Evolutionary conservation across 208 protist genomes (phyloP), one percentile per base, ranked within the genome.

Genomic region (Leishmania tropica): DNA sequence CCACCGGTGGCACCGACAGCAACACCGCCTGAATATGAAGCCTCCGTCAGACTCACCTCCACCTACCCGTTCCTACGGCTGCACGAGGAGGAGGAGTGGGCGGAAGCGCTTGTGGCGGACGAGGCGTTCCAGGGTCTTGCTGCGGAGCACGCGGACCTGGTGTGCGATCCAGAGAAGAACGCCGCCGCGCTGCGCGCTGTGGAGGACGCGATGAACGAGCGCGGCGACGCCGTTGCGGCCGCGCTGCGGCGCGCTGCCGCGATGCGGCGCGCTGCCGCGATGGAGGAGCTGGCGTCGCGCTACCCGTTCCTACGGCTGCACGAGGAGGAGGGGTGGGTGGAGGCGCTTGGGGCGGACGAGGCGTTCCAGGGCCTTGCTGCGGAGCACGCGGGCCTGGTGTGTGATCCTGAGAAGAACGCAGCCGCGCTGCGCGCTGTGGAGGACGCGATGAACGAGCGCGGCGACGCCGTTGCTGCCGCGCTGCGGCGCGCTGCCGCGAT

Each of bases 41-140:
- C 6, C 2, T 37, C 17, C 2, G 47, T 58, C 2, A 11, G 11
- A 47, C 0, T 60, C 47, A 19, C 42, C 40, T 60, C 42, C 6
- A 73, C 47, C 58, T 87, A 85, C 67, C 76, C 83, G 76, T 81
- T 84, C 80, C 83, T 87, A 58, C 70, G 70, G 31, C 78, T 70
- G 71, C 75, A 83, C 54, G 83, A 89, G 70, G 79, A 79, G 72
- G 56, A 65, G 48, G 83, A 74, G 31, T 83, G 79, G 83, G 51
- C 56, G 65, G 60, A 62, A 40, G 75, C 68, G 78, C 40, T 80
- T 11, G 78, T 65, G 51, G 78, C 77, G 40, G 78, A 71, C 58
- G 37, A 6, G 17, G 74, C 7, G 15, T 78, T 79, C 64, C 11
- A 54, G 37, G 1, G 67, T 8, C 51, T 79, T 53, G 80, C 74